Evolutionary conservation across 208 protist species (phyloP).

Genomic region (Histomonas meleagridis): DNA sequence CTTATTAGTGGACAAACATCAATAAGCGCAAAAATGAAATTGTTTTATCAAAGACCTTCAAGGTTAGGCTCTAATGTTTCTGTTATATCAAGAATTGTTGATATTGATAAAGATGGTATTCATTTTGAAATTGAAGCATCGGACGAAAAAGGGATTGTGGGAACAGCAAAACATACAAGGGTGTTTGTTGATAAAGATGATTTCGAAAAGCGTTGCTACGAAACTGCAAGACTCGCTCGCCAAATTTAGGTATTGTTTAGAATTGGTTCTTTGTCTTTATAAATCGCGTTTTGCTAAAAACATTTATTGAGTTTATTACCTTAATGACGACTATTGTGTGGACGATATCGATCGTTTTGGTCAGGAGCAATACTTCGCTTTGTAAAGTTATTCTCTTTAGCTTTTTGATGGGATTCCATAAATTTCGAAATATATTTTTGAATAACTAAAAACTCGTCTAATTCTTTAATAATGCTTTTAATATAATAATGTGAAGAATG

Average conservation of each 20-base stretch:
- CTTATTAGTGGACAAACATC: neutral
- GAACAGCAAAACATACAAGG: neutral
- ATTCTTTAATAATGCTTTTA: too few species aligned
- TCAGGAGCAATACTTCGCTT: too few species aligned
- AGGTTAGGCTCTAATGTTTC: neutral
- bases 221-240: neutral
- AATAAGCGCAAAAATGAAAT: neutral
- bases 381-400: too few species aligned
- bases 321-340: too few species aligned
- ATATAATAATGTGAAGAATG: too few species aligned
- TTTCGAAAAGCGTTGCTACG: neutral
- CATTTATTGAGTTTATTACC: too few species aligned
- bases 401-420: too few species aligned
- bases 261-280: too few species aligned
- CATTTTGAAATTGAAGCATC: neutral
- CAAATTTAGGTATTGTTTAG: neutral
- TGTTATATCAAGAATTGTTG: neutral
- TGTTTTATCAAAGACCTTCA: neutral
- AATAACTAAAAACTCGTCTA: too few species aligned
- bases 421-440: too few species aligned
- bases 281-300: too few species aligned
- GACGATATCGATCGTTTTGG: too few species aligned
- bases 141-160: neutral
- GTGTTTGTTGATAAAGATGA: neutral
- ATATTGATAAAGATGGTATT: neutral